Evolutionary conservation across 2,329 filamentous ascomycete species (phyloP).

Genomic region (Neurospora crassa): DNA sequence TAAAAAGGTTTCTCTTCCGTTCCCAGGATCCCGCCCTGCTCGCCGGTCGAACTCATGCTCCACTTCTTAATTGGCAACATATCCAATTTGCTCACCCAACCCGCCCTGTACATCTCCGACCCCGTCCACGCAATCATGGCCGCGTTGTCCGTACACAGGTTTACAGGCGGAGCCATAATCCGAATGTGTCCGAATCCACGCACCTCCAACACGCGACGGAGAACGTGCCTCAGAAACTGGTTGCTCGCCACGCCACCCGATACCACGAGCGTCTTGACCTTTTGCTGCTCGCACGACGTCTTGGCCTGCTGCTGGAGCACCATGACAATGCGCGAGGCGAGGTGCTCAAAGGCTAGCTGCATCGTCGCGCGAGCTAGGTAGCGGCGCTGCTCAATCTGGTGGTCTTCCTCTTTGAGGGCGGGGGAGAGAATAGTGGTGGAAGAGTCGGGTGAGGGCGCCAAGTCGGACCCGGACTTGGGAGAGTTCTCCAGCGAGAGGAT

Average conservation of each 20-base stretch:
- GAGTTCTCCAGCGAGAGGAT: not conserved
- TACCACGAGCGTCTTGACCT: constrained; percentile 61
- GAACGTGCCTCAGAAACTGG: constrained; percentile 61
- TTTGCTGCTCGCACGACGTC: constrained; percentile 14
- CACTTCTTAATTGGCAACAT: constrained; percentile 58
- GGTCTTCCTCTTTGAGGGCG: constrained; percentile 27
- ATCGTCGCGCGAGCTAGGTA: constrained; percentile 65
- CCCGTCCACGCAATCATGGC: constrained; percentile 96
- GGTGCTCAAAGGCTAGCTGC: constrained; percentile 78
- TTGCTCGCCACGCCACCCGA: constrained; percentile 90
- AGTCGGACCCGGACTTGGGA: not conserved
- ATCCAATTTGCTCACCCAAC: constrained; percentile 55
- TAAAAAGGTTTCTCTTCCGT: constrained; percentile 26
- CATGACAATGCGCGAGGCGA: constrained; percentile 64
- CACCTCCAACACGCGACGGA: constrained; percentile 47
- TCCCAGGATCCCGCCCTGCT: constrained; percentile 60
- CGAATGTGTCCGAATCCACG: constrained; percentile 53
- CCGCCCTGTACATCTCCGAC: constrained; percentile 80
- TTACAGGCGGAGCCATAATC: constrained; percentile 64
- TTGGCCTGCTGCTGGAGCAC: constrained; percentile 36
- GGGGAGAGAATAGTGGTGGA: not conserved
- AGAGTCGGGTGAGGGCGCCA: constrained; percentile 24
- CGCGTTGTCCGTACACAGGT: constrained; percentile 87
- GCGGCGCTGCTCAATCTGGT: constrained; percentile 48
- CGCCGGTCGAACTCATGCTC: constrained; percentile 55